Conservation (phyloP, 2,329 filamentous ascomycete species). For the Coniochaeta ligniaria region DNA sequence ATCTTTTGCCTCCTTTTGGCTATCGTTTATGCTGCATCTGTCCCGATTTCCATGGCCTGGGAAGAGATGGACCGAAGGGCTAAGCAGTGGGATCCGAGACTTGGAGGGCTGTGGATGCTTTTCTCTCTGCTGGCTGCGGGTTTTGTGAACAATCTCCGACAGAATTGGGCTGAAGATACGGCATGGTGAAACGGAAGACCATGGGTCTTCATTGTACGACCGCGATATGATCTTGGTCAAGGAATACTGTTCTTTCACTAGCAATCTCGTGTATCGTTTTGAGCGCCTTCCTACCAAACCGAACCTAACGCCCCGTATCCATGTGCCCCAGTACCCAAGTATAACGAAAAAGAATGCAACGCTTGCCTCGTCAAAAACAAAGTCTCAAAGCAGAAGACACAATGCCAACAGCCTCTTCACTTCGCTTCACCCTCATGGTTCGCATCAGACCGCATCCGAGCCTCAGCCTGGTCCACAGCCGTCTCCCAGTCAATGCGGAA, state of each 20-base stretch:
- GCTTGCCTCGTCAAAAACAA: background rate
- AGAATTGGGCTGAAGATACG: background rate
- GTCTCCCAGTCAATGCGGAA: conserved; percentile 11
- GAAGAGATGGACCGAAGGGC: background rate
- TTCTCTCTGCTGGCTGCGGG: background rate
- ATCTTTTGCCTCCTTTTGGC: background rate
- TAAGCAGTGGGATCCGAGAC: background rate
- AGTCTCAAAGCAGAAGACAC: background rate
- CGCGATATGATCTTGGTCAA: too few relatives aligned
- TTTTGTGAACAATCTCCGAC: background rate
- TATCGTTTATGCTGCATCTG: background rate
- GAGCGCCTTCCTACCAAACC: background rate
- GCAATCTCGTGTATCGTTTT: background rate
- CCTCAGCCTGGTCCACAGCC: conserved; percentile 10
- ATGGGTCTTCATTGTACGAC: background rate
- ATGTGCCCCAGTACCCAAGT: background rate
- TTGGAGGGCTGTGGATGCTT: background rate
- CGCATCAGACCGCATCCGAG: conserved; percentile 9
- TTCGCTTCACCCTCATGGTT: background rate
- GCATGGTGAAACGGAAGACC: background rate
- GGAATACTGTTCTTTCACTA: too few relatives aligned
- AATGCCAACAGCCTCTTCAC: background rate
- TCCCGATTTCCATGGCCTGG: background rate
- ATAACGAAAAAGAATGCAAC: background rate
- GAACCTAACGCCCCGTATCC: background rate